Evolutionary conservation across 768 basidiomycete genomes (phyloP), one percentile per base, ranked within the genome.

Genomic region (Ephemerocybe angulata): DNA sequence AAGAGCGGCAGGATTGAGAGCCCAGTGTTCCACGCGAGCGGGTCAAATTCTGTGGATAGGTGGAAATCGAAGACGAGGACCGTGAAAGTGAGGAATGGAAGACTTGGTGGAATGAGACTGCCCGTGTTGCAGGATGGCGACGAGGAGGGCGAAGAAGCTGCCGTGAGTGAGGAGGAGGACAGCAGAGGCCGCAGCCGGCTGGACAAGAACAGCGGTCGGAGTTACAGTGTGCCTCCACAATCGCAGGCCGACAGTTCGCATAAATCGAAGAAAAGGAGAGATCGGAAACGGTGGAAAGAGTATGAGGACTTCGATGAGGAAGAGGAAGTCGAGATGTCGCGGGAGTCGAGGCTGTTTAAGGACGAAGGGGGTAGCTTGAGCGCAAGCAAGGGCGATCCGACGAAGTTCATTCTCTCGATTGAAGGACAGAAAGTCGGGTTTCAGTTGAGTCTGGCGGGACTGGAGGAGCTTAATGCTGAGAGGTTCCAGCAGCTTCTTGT

Each of bases 361-460:
- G 58, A 60, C 49, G 46, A 48, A 51, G 54, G 50, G 53, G 89
- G 87, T 4, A 69, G 72, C 30, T 67, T 94, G 54, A 79, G 78
- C 29, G 76, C 82, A 3, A 82, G 82, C 53, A 75, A 77, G 55
- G 72, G 76, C 3, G 86, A 92, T 58, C 76, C 84, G 12, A 80
- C 81, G 38, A 72, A 75, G 52, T 88, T 91, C 59, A 74, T 83
- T 15, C 76, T 94, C 11, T 76, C 77, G 25, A 81, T 88, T 41
- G 85, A 87, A 31, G 81, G 78, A 2, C 73, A 73, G 52, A 72
- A 72, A 47, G 74, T 87, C 21, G 73, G 74, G n/a, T 93, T 93
- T 60, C 86, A 94, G 67, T 69, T 95, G 56, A 87, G 90, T 60
- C 58, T 92, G 30, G 48, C 48, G 13, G 48, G 48, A 22, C 19